These are phyloP conservation scores for Ormosia semicastrata DNA, from an alignment of 306 rosid genomes.

Conservation along the genomic window DNA sequence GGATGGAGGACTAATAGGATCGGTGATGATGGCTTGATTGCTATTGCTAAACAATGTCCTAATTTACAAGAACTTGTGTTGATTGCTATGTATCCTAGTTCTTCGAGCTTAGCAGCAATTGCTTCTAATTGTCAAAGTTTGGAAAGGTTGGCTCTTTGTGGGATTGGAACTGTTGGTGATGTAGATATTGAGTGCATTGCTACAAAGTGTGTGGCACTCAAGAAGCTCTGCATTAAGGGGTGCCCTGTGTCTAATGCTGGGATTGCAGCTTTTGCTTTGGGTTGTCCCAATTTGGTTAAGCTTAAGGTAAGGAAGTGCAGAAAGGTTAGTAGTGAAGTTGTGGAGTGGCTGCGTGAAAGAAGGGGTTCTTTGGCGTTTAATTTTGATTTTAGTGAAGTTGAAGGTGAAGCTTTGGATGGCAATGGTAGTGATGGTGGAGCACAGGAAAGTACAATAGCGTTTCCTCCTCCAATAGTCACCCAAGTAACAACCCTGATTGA, in stretches of 20 bases:
- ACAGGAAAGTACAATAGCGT: constrained; percentile 35
- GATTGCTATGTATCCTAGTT: constrained; percentile 72
- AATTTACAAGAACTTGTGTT: constrained; percentile 79
- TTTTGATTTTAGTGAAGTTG: constrained; percentile 59
- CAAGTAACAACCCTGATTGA: constrained; percentile 27
- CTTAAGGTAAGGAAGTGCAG: constrained; percentile 81
- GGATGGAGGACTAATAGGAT: constrained; percentile 91
- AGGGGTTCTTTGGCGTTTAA: constrained; percentile 59
- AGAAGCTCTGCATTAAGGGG: constrained; percentile 79
- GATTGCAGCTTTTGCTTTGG: constrained; percentile 68
- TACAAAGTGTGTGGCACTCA: constrained; percentile 59
- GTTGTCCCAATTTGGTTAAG: constrained; percentile 87
- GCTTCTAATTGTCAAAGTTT: constrained; percentile 59
- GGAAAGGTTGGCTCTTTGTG: constrained; percentile 83
- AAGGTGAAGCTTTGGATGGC: constrained; percentile 49
- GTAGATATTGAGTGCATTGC: constrained; percentile 74
- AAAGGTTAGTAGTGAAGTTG: constrained; percentile 62
- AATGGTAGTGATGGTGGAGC: constrained; percentile 45
- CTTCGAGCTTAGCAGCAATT: constrained; percentile 48
- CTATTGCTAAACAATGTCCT: constrained; percentile 54
- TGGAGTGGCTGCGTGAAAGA: constrained; percentile 58
- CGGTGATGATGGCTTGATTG: constrained; percentile 66
- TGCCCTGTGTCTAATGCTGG: constrained; percentile 79
- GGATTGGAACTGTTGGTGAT: constrained; percentile 64
- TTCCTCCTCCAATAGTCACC: constrained; percentile 22